These are phyloP conservation scores for Neurospora africana DNA, from an alignment of 495 filamentous ascomycete genomes.

Conservation along the genomic window DNA sequence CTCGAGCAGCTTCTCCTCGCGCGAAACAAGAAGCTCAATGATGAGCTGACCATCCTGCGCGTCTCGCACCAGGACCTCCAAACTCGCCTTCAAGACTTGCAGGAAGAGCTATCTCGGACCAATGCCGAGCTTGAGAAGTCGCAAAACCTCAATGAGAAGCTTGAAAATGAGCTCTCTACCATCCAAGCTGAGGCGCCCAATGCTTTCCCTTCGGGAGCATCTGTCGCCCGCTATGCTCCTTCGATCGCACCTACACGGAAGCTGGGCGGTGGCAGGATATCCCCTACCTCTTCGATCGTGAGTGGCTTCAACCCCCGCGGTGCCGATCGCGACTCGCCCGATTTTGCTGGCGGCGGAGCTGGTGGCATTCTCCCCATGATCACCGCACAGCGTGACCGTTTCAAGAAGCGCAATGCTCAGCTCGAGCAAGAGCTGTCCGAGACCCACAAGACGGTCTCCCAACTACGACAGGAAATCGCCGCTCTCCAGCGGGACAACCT, in stretches of 20 bases:
- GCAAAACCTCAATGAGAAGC: slow-evolving; percentile 70
- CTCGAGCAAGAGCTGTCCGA: slow-evolving; percentile 87
- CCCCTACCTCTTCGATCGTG: slow-evolving; percentile 94
- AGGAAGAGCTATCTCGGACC: slow-evolving; percentile 72
- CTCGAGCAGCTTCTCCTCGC: slow-evolving; percentile 85
- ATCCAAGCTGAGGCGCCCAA: slow-evolving; percentile 78
- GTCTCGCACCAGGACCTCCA: slow-evolving; percentile 93
- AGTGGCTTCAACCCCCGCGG: slow-evolving; percentile 72
- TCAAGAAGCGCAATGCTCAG: slow-evolving; percentile 90
- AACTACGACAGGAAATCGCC: slow-evolving; percentile 81
- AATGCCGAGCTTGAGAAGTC: slow-evolving; percentile 80
- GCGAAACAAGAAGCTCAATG: slow-evolving; percentile 89
- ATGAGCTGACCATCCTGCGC: slow-evolving; percentile 83
- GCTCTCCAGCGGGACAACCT: slow-evolving; percentile 94
- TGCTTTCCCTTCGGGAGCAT: slow-evolving; percentile 75
- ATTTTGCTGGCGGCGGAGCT: slow-evolving; percentile 62
- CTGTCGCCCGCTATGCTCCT: slow-evolving; percentile 76
- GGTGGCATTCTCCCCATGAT: slow-evolving; percentile 96
- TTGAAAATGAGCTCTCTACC: slow-evolving; percentile 84
- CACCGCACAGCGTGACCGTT: slow-evolving; percentile 92
- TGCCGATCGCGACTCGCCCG: slow-evolving; percentile 46
- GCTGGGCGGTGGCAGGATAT: slow-evolving; percentile 54
- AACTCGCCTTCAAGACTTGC: slow-evolving; percentile 63
- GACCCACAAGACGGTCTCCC: slow-evolving; percentile 67
- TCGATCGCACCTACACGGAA: slow-evolving; percentile 53